Evolutionary conservation across 768 basidiomycete genomes (phyloP), one percentile per base, ranked within the genome.

Genomic region (Naematelia aurantialba): DNA sequence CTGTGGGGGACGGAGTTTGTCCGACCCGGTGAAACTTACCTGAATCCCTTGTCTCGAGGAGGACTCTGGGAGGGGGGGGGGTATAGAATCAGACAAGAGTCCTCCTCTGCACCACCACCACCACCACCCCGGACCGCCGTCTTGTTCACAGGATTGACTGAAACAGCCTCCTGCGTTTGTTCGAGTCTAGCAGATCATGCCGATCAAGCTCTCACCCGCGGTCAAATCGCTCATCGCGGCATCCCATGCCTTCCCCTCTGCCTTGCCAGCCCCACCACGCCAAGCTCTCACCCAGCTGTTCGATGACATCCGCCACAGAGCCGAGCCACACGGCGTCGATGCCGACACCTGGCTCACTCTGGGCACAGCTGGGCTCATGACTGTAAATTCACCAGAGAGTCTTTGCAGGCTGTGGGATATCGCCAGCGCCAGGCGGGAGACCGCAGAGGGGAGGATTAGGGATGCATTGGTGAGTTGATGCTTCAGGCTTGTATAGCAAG

Each of bases 341-440:
- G 30, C 56, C 27, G 60, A 68, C n/a, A 52, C 62, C 2, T 73
- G 65, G 68, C 45, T 70, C 22, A 73, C 73, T 0, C 44, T 76
- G 60, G 75, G 90, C 86, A 89, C 89, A 55, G 91, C 89, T 72
- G 85, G 89, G 45, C 81, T 93, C 54, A 81, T 92, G 69, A 88
- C 89, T 58, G 82, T 83, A 51, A 93, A 93, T 78, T 83, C 85
- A 56, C 90, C 91, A 19, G 83, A 86, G 42, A 82, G 88, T 39
- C 79, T 93, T 34, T 88, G 86, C 17, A 84, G 89, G 69, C 79
- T 94, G 65, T 94, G 90, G 75, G 85, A 84, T 46, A 91, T 88
- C 78, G 84, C 84, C 51, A 85, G 87, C 12, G 81, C 84, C 10
- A 27, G 45, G 21, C 12, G 30, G 5, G 59, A 52, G n/a, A 51